Percentiles rank a stretch among this genome's conserved stretches.
These are phyloP conservation scores for Angomonas deanei DNA, from an alignment of 208 protist species.

Conservation along the genomic window DNA sequence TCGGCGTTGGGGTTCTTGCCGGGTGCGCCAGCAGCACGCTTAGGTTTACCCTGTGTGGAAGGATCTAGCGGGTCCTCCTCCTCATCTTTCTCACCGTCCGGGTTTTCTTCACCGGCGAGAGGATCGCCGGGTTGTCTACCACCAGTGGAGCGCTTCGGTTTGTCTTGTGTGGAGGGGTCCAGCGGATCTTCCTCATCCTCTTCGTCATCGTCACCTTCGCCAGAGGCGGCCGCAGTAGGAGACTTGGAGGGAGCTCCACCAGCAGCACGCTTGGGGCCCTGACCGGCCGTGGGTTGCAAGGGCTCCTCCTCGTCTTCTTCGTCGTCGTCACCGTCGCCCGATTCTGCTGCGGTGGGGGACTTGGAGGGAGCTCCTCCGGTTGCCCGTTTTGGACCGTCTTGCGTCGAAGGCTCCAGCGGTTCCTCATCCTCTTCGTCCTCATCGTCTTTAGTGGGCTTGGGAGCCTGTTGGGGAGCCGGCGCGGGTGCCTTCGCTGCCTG, in stretches of 20 bases:
- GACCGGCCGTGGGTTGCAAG: background rate
- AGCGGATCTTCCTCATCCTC: slow-evolving; percentile 17
- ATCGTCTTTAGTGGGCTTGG: background rate
- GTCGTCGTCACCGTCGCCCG: background rate
- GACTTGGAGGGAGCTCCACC: background rate
- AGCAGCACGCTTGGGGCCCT: background rate
- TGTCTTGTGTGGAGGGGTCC: background rate
- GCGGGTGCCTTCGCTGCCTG: background rate
- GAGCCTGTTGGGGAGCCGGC: background rate
- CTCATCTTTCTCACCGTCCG: background rate
- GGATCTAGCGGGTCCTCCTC: background rate
- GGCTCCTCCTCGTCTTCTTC: background rate
- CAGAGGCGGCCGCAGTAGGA: no score
- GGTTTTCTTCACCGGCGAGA: background rate
- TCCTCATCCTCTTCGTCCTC: slow-evolving; percentile 17
- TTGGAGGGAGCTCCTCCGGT: background rate
- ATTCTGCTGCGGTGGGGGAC: background rate
- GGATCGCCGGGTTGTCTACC: background rate
- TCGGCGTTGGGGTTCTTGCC: background rate
- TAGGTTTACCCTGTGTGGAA: background rate
- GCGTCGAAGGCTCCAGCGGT: background rate
- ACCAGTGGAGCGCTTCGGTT: slow-evolving; percentile 1
- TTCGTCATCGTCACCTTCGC: background rate
- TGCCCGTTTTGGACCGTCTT: background rate
- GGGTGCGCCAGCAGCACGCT: background rate